These are phyloP conservation scores for Acidomyces sp. DNA, from an alignment of 495 filamentous ascomycete species.

Conservation along the genomic window DNA sequence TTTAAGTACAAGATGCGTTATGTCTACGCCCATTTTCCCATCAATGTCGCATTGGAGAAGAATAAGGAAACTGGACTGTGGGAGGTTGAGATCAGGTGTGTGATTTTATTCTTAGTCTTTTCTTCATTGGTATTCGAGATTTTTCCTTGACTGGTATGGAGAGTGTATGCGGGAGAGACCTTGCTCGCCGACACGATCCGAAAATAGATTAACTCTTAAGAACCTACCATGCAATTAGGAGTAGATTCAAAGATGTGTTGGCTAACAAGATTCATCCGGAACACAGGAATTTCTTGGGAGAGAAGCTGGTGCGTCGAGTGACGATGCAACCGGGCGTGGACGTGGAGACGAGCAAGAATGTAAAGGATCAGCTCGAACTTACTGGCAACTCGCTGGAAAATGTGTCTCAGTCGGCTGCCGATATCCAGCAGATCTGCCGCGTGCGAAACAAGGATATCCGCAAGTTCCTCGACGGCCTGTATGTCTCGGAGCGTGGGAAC, in stretches of 20 bases:
- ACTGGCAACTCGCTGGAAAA: conserved; percentile 88
- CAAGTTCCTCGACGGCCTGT: conserved; percentile 99
- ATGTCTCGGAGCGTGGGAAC: conserved; percentile 96
- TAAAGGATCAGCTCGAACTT: conserved; percentile 93
- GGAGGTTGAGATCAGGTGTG: conserved; percentile 96
- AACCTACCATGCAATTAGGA: conserved; percentile 10
- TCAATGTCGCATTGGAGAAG: conserved; percentile 99
- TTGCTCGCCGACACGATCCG: too few relatives aligned
- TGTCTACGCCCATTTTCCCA: conserved; percentile 99
- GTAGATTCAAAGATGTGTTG: background rate
- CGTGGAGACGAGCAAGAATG: conserved; percentile 71
- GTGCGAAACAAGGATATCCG: conserved; percentile 99
- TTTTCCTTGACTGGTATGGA: too few relatives aligned
- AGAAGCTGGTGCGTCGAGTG: conserved; percentile 95
- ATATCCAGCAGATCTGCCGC: conserved; percentile 98
- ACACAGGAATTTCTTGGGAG: conserved; percentile 93
- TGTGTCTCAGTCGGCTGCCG: conserved; percentile 93
- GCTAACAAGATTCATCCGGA: too few relatives aligned
- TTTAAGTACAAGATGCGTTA: conserved; percentile 99
- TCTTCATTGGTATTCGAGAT: too few relatives aligned
- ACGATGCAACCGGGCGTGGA: conserved; percentile 81
- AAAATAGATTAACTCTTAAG: too few relatives aligned
- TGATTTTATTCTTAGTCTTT: too few relatives aligned
- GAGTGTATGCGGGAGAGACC: too few relatives aligned
- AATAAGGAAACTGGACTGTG: conserved; percentile 74